Conservation (phyloP, 2,329 filamentous ascomycete genomes). For the Cladobotryum protrusum region DNA sequence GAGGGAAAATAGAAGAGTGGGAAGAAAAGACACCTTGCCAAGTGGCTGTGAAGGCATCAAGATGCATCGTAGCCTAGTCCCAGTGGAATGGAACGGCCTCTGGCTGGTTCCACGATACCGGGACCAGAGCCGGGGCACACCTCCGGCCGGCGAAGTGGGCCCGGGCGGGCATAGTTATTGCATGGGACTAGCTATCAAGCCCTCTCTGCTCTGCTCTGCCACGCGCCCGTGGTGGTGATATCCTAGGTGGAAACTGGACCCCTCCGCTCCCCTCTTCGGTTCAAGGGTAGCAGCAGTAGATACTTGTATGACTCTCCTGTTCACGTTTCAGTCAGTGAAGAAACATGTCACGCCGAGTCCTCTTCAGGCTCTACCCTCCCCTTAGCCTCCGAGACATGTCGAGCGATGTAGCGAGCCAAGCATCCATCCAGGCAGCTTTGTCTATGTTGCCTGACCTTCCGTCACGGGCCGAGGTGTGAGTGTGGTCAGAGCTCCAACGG, state of each 20-base stretch:
- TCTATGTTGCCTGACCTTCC: no score
- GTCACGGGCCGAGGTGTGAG: not conserved
- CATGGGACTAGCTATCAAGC: no score
- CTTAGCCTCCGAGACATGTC: not conserved
- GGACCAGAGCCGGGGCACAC: slow-evolving; percentile 1
- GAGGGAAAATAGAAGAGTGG: not conserved
- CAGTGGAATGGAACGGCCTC: slow-evolving; percentile 8
- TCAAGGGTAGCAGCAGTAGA: no score
- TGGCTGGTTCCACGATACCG: slow-evolving; percentile 6
- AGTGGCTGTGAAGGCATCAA: slow-evolving; percentile 10
- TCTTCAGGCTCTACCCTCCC: no score
- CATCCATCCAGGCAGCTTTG: not conserved
- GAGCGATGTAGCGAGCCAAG: not conserved
- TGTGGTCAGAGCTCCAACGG: no score
- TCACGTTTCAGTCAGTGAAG: no score
- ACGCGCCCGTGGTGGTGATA: not conserved
- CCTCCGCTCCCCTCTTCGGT: no score
- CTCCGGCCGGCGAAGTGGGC: slow-evolving; percentile 9
- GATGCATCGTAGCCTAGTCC: slow-evolving; percentile 8
- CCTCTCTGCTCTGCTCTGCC: not conserved
- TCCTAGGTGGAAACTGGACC: no score
- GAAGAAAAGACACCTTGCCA: slow-evolving; percentile 6
- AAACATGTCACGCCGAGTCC: no score
- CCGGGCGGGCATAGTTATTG: slow-evolving; percentile 6
- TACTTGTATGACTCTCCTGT: no score